Conservation (phyloP, 2,329 filamentous ascomycete genomes). For the Neopestalotiopsis rosae region DNA sequence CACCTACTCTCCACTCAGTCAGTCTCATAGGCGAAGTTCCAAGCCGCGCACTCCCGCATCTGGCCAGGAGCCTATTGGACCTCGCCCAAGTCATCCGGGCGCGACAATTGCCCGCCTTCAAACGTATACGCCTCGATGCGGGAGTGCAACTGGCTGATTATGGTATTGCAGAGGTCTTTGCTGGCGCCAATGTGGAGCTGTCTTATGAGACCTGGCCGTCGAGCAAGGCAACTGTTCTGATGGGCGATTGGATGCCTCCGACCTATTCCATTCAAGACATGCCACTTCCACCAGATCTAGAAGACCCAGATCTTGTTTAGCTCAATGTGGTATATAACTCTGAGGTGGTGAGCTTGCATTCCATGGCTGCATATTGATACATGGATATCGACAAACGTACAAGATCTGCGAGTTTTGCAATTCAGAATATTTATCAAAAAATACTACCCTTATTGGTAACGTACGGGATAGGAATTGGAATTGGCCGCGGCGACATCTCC, state of each 20-base stretch:
- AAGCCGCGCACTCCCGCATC: not conserved
- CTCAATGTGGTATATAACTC: not conserved
- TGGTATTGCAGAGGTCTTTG: not conserved
- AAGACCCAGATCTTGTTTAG: not conserved
- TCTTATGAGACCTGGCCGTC: not conserved
- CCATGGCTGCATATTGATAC: too few species aligned
- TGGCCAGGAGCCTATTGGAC: not conserved
- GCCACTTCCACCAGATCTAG: not conserved
- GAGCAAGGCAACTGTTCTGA: constrained; percentile 1
- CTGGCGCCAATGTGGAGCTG: not conserved
- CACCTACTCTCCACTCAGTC: not conserved
- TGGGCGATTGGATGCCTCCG: not conserved
- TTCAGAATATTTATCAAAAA: too few species aligned
- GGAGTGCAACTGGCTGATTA: not conserved
- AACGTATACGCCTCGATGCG: not conserved
- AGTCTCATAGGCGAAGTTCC: not conserved
- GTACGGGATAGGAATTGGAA: too few species aligned
- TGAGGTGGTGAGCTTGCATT: too few species aligned
- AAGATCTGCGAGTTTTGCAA: too few species aligned
- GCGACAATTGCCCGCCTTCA: not conserved
- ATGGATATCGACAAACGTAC: too few species aligned
- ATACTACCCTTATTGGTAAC: too few species aligned
- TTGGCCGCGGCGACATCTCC: too few species aligned
- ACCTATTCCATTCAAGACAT: not conserved
- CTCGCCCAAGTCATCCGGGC: not conserved